These are phyloP conservation scores for Elsinoe perseae DNA, from an alignment of 2,329 filamentous ascomycete species.

Conservation along the genomic window DNA sequence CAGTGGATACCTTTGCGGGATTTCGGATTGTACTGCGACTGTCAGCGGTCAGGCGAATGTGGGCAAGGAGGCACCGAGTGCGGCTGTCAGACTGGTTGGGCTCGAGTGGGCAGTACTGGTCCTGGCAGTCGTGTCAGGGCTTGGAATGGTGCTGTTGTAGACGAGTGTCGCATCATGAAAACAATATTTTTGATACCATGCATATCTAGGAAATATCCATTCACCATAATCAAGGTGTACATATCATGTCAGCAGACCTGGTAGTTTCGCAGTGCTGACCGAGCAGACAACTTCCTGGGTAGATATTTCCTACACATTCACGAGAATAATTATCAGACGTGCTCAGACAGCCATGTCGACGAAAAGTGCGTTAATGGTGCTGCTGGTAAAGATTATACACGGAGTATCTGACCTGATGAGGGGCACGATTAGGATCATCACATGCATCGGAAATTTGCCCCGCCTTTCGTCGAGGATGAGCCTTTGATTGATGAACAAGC, in stretches of 20 bases:
- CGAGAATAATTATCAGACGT: no score
- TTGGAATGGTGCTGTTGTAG: slow-evolving; percentile 34
- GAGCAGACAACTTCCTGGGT: no score
- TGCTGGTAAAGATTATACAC: neutral
- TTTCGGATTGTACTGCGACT: slow-evolving; percentile 58
- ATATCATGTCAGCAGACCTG: neutral
- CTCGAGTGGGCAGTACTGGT: slow-evolving; percentile 28
- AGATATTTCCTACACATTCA: no score
- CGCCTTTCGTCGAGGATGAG: neutral
- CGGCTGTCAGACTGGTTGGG: slow-evolving; percentile 26
- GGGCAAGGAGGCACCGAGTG: slow-evolving; percentile 34
- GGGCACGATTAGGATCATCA: neutral
- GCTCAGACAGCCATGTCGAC: no score
- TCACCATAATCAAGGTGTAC: neutral
- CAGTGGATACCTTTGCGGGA: slow-evolving; percentile 63
- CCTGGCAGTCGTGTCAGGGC: slow-evolving; percentile 27
- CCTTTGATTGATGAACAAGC: neutral
- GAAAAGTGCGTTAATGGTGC: neutral
- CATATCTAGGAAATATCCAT: no score
- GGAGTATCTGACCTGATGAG: neutral
- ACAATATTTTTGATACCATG: neutral
- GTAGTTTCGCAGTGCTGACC: no score
- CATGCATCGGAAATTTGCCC: slow-evolving; percentile 9
- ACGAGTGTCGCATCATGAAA: slow-evolving; percentile 25
- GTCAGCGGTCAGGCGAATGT: slow-evolving; percentile 49